Evolutionary conservation across 2,329 filamentous ascomycete species (phyloP).

Genomic region (Colletotrichum siamense): DNA sequence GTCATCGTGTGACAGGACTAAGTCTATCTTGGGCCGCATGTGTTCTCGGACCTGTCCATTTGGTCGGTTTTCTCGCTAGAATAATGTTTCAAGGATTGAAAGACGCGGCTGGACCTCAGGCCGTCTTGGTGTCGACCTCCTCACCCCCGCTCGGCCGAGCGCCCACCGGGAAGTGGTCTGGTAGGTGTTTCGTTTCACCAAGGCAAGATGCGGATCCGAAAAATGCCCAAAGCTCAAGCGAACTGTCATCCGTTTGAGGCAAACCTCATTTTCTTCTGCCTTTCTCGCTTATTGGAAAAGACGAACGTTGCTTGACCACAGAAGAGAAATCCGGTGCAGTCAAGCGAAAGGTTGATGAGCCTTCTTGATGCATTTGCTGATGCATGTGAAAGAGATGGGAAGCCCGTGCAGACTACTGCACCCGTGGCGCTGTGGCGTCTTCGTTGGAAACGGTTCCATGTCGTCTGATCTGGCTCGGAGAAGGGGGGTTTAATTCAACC

Average conservation of each 20-base stretch:
- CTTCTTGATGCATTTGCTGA: not conserved
- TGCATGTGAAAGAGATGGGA: not conserved
- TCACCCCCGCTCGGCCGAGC: not conserved
- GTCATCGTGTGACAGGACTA: not conserved
- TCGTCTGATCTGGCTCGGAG: not conserved
- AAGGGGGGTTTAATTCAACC: not conserved
- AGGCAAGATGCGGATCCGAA: not conserved
- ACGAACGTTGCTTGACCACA: not conserved
- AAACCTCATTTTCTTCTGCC: not conserved
- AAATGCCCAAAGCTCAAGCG: not conserved
- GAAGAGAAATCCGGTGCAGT: fast-evolving
- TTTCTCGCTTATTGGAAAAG: not conserved
- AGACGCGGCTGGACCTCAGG: not conserved
- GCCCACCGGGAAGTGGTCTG: not conserved
- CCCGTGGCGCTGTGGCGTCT: not conserved
- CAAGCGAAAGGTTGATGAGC: not conserved
- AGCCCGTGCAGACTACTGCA: too few species aligned
- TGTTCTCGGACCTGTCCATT: not conserved
- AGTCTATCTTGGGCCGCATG: not conserved
- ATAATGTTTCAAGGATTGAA: not conserved
- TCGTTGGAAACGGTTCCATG: not conserved
- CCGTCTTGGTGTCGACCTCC: not conserved
- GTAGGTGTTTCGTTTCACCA: not conserved
- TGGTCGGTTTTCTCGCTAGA: not conserved
- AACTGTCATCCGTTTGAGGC: not conserved